Evolutionary conservation across 805 yeast species (phyloP).

Genomic region (Debaryomyces maramus): DNA sequence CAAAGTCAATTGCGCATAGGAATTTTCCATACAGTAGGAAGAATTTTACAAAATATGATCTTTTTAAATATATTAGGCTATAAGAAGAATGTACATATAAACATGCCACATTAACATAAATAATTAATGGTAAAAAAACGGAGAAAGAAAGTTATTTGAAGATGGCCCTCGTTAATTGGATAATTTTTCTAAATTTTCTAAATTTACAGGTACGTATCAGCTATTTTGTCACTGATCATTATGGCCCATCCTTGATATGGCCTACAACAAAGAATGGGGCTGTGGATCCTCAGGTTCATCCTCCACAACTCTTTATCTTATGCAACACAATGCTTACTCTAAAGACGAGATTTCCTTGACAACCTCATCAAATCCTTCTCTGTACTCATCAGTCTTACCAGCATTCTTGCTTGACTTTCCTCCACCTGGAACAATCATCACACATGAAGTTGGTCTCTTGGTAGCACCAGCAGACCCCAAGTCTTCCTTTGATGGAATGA

Average conservation of each 20-base stretch:
- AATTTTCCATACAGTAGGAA: no score
- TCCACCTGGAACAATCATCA: conserved; percentile 95
- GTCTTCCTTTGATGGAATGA: conserved; percentile 96
- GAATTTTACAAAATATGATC: no score
- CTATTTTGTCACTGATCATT: background rate
- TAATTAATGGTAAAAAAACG: background rate
- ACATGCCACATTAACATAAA: conserved; percentile 1
- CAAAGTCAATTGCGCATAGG: no score
- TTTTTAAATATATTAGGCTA: background rate
- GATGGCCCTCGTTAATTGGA: background rate
- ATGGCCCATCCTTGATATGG: background rate
- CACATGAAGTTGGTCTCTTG: conserved; percentile 97
- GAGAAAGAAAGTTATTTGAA: background rate
- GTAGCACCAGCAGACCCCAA: conserved; percentile 99
- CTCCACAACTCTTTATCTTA: background rate
- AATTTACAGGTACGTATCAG: conserved; percentile 1
- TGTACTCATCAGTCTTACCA: conserved; percentile 74
- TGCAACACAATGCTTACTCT: conserved; percentile 11
- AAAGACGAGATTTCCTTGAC: conserved; percentile 79
- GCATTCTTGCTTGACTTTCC: conserved; percentile 78
- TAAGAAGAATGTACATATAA: background rate
- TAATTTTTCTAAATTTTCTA: background rate
- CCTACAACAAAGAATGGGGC: background rate
- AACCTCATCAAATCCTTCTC: conserved; percentile 88
- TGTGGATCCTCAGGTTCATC: no score